A percentile compares a stretch with the other conserved stretches of the same genome.
Evolutionary conservation across 805 yeast genomes (phyloP).

Genomic region (Metschnikowia corniflorae): DNA sequence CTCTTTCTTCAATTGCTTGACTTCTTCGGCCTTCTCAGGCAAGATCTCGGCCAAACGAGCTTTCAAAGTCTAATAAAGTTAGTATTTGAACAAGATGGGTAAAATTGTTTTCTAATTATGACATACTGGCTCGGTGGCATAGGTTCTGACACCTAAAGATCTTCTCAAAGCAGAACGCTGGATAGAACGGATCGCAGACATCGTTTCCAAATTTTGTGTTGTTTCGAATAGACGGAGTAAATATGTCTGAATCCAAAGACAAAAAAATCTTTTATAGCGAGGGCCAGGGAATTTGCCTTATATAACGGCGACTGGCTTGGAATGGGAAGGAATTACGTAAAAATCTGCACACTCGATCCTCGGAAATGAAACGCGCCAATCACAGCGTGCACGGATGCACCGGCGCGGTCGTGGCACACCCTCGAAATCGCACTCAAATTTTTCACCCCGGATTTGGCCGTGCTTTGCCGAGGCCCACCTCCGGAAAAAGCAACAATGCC

Average conservation of each 20-base stretch:
- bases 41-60: conserved; percentile 90
- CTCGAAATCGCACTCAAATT: conserved; percentile 10
- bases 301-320: conserved; percentile 12
- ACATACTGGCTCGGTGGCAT: conserved; percentile 25
- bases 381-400: conserved; percentile 1
- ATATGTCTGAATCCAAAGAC: conserved; percentile 9
- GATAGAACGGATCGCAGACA: conserved; percentile 37
- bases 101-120: conserved; percentile 1
- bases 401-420: conserved; percentile 4
- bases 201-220: too few relatives aligned
- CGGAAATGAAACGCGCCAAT: conserved; percentile 11
- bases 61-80: conserved; percentile 79
- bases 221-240: conserved; percentile 7
- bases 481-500: too few relatives aligned
- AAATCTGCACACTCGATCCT: conserved; percentile 16
- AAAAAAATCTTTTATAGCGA: conserved; percentile 6
- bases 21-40: conserved; percentile 89
- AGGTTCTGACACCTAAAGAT: conserved; percentile 20
- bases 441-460: conserved; percentile 10
- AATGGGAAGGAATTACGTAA: conserved; percentile 13
- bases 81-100: too few relatives aligned
- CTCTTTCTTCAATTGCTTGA: conserved; percentile 84
- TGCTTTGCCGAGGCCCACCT: background rate
- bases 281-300: conserved; percentile 10
- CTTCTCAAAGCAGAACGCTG: conserved; percentile 31